phyloP scores from a whole-genome alignment of 345 rosid genomes.

The Laguncularia racemosa region DNA sequence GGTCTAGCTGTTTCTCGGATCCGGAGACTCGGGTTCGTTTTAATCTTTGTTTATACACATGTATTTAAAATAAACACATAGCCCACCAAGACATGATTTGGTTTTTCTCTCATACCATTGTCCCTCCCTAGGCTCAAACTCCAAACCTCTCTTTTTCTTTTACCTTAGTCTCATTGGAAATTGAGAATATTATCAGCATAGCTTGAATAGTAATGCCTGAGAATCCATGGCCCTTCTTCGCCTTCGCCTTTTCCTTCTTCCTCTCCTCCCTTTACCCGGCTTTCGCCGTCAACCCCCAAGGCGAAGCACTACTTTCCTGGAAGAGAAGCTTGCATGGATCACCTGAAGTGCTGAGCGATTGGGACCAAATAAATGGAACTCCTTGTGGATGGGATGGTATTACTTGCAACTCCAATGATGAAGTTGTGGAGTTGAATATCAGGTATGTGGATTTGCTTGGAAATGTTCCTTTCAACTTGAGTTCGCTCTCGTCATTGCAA shows the following conservation, averaged over 20 bases:
- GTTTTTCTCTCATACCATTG: conserved; percentile 21
- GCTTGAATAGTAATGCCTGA: conserved; percentile 53
- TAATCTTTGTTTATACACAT: conserved; percentile 8
- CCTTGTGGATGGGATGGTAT: conserved; percentile 59
- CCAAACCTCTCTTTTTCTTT: conserved; percentile 15
- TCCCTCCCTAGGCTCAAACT: conserved; percentile 35
- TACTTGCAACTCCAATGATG: conserved; percentile 25
- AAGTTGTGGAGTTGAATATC: conserved; percentile 37
- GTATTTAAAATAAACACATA: conserved; percentile 9
- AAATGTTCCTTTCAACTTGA: conserved; percentile 34
- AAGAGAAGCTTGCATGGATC: conserved; percentile 33
- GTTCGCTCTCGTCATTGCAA: conserved; percentile 30
- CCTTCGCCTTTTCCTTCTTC: conserved; percentile 17
- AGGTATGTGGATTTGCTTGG: conserved; percentile 44
- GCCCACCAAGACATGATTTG: conserved; percentile 46
- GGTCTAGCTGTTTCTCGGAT: conserved; percentile 85
- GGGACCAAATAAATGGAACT: conserved; percentile 28
- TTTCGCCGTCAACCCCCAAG: conserved; percentile 43
- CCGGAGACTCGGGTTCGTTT: conserved; percentile 59
- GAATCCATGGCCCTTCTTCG: conserved; percentile 37
- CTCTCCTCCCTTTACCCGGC: conserved; percentile 1
- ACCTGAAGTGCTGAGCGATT: conserved; percentile 21
- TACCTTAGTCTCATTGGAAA: conserved; percentile 26
- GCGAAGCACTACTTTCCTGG: conserved; percentile 56
- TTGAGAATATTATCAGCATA: conserved; percentile 10